Evolutionary conservation across 1,284 basidiomycete genomes (phyloP).

Genomic region (Psilocybe mexicana): DNA sequence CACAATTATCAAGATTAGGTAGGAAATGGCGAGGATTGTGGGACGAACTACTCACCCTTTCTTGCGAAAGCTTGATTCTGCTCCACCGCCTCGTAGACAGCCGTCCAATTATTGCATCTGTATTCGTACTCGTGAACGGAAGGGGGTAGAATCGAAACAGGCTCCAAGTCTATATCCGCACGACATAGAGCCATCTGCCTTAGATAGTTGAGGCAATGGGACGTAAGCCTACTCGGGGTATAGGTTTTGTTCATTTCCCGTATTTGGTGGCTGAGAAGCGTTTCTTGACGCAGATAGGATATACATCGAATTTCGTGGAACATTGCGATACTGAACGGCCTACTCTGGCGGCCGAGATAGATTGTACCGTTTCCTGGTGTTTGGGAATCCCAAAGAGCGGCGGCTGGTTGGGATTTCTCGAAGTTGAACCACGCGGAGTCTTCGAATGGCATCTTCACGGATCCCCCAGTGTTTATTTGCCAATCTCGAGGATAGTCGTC

Average conservation of each 20-base stretch:
- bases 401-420: neutral
- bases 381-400: neutral
- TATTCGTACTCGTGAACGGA: neutral
- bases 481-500: neutral
- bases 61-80: neutral
- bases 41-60: neutral
- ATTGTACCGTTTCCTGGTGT: constrained; percentile 2
- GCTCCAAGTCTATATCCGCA: constrained; percentile 32
- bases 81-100: neutral
- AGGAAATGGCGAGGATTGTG: too few species aligned
- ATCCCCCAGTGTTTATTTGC: neutral
- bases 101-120: neutral
- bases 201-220: constrained; percentile 34
- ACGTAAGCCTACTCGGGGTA: neutral
- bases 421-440: neutral
- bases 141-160: neutral
- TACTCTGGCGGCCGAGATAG: neutral
- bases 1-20: too few species aligned
- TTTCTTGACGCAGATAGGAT: neutral
- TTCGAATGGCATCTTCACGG: neutral
- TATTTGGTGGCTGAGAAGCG: neutral
- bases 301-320: constrained; percentile 5
- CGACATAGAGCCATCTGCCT: constrained; percentile 31
- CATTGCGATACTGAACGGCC: constrained; percentile 5
- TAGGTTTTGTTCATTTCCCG: neutral